Conservation (phyloP, 108 stramenopile genomes). For the Licmophora abbreviata region DNA sequence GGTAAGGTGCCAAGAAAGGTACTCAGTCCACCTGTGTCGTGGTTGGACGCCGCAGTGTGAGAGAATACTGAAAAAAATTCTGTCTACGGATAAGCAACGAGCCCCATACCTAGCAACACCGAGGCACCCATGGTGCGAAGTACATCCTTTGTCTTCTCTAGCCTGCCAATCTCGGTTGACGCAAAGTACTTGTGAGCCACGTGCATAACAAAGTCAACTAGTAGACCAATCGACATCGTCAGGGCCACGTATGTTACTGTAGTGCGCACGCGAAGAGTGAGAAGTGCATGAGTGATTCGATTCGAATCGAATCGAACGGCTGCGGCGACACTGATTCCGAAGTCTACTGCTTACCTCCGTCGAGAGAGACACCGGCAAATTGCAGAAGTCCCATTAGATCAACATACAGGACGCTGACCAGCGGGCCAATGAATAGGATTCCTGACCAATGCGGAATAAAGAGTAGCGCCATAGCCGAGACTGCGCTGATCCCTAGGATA, state of each 20-base stretch:
- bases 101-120: neutral
- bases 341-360: too few species aligned
- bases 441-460: conserved; percentile 23
- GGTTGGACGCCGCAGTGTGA: neutral
- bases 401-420: neutral
- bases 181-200: neutral
- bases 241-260: conserved; percentile 13
- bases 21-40: neutral
- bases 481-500: conserved; percentile 16
- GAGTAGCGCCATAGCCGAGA: conserved; percentile 14
- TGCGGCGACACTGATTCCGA: too few species aligned
- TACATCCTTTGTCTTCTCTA: too few species aligned
- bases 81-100: neutral
- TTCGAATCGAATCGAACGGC: too few species aligned
- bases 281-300: too few species aligned
- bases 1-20: conserved; percentile 7
- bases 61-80: neutral
- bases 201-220: conserved; percentile 16
- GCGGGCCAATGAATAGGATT: conserved; percentile 10
- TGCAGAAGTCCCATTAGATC: conserved; percentile 2
- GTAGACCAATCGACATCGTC: conserved; percentile 6
- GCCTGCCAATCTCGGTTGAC: too few species aligned
- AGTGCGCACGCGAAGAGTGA: too few species aligned
- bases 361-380: neutral
- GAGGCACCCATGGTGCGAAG: neutral